These are phyloP conservation scores for Globisporangium abappressorium DNA, from an alignment of 352 stramenopile genomes.

Conservation along the genomic window DNA sequence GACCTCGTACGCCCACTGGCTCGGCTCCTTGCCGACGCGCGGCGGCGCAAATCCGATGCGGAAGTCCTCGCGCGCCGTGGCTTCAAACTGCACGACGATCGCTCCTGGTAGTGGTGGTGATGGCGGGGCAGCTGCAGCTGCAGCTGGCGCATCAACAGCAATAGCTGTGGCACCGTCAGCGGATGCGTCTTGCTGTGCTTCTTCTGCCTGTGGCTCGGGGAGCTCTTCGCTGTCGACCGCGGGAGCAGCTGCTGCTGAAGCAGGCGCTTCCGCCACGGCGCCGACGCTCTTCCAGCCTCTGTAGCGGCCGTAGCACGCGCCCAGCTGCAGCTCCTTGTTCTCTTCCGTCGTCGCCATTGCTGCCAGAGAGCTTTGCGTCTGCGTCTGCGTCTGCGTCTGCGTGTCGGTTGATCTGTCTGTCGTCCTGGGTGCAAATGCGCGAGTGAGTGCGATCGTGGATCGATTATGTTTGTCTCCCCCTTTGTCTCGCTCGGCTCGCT, in stretches of 20 bases:
- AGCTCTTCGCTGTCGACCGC: slow-evolving; percentile 17
- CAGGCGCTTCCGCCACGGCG: background rate
- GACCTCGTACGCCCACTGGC: slow-evolving; percentile 64
- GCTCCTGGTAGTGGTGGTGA: slow-evolving; percentile 22
- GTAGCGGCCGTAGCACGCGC: slow-evolving; percentile 58
- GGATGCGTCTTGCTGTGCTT: background rate
- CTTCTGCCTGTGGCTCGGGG: background rate
- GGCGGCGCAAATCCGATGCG: slow-evolving; percentile 61
- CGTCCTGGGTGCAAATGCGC: background rate
- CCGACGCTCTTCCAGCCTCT: slow-evolving; percentile 35
- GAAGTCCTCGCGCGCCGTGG: slow-evolving; percentile 56
- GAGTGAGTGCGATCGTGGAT: background rate
- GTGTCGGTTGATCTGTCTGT: background rate
- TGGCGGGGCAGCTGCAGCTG: background rate
- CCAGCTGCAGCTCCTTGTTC: slow-evolving; percentile 41
- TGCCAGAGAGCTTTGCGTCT: background rate
- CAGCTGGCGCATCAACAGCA: background rate
- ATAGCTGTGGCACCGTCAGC: background rate
- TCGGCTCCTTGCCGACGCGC: slow-evolving; percentile 10
- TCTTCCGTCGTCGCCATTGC: slow-evolving; percentile 4
- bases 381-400: background rate
- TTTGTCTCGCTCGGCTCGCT: background rate
- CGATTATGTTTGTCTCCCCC: background rate
- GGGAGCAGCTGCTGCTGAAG: background rate
- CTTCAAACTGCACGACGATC: slow-evolving; percentile 70